These are phyloP conservation scores for Cercospora nicotianae DNA, from an alignment of 2,329 filamentous ascomycete genomes.

Conservation along the genomic window DNA sequence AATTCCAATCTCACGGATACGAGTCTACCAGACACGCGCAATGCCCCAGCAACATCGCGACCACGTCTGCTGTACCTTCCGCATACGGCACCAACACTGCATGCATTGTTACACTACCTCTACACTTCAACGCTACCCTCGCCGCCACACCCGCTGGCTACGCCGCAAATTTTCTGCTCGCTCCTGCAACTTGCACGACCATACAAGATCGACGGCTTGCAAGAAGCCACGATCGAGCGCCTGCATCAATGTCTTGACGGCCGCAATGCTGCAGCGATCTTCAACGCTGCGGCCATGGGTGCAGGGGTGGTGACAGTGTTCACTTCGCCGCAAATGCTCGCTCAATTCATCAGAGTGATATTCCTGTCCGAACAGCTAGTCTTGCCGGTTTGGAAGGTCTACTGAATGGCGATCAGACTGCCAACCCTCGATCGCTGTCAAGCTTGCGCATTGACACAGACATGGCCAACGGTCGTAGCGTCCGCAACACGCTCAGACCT, in stretches of 20 bases:
- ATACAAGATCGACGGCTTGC: conserved; percentile 86
- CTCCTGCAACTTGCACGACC: conserved; percentile 89
- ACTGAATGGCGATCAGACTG: conserved; percentile 43
- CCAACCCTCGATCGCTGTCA: conserved; percentile 19
- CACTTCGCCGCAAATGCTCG: conserved; percentile 53
- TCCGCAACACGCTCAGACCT: conserved; percentile 40
- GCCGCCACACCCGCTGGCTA: conserved; percentile 74
- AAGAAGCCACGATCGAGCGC: conserved; percentile 89
- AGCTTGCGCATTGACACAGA: conserved; percentile 54
- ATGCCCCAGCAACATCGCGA: conserved; percentile 60
- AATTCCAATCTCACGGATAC: conserved; percentile 43
- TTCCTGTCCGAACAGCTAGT: conserved; percentile 51
- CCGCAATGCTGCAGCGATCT: conserved; percentile 91
- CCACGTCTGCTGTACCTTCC: conserved; percentile 89
- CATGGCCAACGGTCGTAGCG: conserved; percentile 43
- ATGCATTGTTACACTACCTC: conserved; percentile 86
- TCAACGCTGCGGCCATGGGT: conserved; percentile 97
- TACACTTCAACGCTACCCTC: conserved; percentile 89
- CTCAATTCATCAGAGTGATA: conserved; percentile 43
- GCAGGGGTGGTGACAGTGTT: conserved; percentile 88
- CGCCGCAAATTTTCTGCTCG: conserved; percentile 92
- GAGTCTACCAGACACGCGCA: conserved; percentile 55
- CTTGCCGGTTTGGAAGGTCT: conserved; percentile 46
- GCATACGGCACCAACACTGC: conserved; percentile 84
- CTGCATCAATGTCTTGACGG: conserved; percentile 87